Conservation (phyloP, 768 basidiomycete genomes). For the Phylloporus scabripes region DNA sequence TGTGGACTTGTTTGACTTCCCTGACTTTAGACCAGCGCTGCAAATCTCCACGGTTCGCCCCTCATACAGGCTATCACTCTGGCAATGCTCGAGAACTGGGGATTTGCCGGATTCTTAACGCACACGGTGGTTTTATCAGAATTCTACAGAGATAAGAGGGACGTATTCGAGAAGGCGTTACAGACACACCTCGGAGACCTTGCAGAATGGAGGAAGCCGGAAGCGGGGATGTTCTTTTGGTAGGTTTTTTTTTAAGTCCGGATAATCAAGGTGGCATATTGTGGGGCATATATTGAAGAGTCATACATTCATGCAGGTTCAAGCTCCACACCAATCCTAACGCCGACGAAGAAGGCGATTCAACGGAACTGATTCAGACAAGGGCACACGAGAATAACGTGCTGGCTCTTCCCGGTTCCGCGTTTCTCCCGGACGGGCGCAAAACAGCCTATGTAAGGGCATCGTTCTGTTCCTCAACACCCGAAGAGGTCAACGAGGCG, state of each 20-base stretch:
- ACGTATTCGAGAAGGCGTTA: constrained; percentile 76
- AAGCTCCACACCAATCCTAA: constrained; percentile 49
- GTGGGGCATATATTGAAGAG: constrained; percentile 14
- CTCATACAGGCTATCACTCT: constrained; percentile 59
- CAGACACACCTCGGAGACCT: constrained; percentile 67
- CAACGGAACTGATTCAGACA: constrained; percentile 62
- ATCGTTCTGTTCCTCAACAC: constrained; percentile 67
- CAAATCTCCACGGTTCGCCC: constrained; percentile 63
- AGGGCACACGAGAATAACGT: constrained; percentile 78
- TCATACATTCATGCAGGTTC: constrained; percentile 46
- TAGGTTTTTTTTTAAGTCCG: constrained; percentile 31
- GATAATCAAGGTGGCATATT: background rate
- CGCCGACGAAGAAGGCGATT: constrained; percentile 50
- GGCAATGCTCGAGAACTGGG: constrained; percentile 64
- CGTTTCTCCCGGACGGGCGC: constrained; percentile 71
- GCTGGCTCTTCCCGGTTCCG: constrained; percentile 82
- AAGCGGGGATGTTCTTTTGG: constrained; percentile 93
- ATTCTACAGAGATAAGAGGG: constrained; percentile 68
- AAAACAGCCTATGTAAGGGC: constrained; percentile 76
- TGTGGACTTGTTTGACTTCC: constrained; percentile 5
- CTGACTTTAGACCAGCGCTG: constrained; percentile 49
- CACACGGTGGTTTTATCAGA: constrained; percentile 66
- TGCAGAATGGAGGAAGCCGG: constrained; percentile 66
- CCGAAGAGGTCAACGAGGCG: constrained; percentile 70
- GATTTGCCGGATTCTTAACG: constrained; percentile 62